Percentiles rank a stretch among this genome's conserved stretches.
Conservation (phyloP, 352 stramenopile genomes). For the Phytophthora fragariae region DNA sequence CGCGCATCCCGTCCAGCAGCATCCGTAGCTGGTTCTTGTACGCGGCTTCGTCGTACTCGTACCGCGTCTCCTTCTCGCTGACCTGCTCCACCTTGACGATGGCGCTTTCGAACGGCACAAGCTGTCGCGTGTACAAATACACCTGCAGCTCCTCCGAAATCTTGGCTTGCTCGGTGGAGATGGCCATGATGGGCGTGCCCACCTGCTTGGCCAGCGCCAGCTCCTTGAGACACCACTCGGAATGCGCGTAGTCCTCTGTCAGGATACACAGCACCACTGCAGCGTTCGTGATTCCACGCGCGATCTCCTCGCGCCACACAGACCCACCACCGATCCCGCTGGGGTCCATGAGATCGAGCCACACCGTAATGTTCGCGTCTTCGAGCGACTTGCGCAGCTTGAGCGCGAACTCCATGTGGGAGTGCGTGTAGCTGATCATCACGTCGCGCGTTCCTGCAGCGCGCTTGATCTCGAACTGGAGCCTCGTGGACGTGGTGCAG, state of each 20-base stretch:
- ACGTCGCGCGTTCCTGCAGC: constrained; percentile 78
- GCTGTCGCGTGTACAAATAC: constrained; percentile 86
- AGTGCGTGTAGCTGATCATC: constrained; percentile 91
- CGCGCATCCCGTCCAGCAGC: constrained; percentile 77
- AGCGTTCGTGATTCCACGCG: constrained; percentile 73
- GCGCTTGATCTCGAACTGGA: constrained; percentile 83
- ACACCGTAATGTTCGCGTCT: constrained; percentile 78
- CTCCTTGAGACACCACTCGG: constrained; percentile 85
- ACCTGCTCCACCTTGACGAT: constrained; percentile 63
- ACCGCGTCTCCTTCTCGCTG: constrained; percentile 53
- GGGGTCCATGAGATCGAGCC: constrained; percentile 86
- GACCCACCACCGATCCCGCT: constrained; percentile 81
- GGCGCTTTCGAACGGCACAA: constrained; percentile 78
- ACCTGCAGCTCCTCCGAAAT: constrained; percentile 88
- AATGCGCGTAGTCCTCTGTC: constrained; percentile 80
- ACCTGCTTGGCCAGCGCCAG: constrained; percentile 84
- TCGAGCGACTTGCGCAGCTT: constrained; percentile 78
- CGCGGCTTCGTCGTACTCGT: constrained; percentile 72
- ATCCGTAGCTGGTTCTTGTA: constrained; percentile 79
- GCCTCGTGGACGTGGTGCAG: constrained; percentile 76
- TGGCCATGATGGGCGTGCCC: constrained; percentile 78
- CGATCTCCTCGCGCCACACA: constrained; percentile 87
- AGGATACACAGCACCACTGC: constrained; percentile 78
- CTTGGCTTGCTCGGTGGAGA: constrained; percentile 73
- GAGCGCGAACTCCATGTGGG: constrained; percentile 79